Percentiles rank a stretch among this genome's conserved stretches.
Conservation (phyloP, 1,139 yeast genomes). For the Magnusiomyces tetraspermus region DNA sequence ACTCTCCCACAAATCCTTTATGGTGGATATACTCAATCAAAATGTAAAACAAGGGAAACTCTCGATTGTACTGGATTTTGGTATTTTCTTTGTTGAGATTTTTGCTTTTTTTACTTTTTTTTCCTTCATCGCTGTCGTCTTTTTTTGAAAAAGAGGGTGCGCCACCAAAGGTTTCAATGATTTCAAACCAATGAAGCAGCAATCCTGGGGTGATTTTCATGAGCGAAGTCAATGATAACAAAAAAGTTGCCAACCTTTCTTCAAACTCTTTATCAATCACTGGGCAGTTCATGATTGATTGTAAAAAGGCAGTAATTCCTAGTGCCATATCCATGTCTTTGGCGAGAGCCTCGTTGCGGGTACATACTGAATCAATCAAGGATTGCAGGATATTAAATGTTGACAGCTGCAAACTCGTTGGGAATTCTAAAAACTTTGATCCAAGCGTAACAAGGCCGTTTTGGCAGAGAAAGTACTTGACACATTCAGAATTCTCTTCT, state of each 20-base stretch:
- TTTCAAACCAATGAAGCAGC: slow-evolving; percentile 18
- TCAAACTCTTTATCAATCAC: slow-evolving; percentile 16
- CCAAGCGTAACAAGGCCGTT: slow-evolving; percentile 16
- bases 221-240: slow-evolving; percentile 19
- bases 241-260: slow-evolving; percentile 17
- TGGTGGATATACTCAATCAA: slow-evolving; percentile 25
- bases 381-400: slow-evolving; percentile 16
- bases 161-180: slow-evolving; percentile 12
- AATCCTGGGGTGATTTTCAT: slow-evolving; percentile 18
- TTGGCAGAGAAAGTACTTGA: slow-evolving; percentile 19
- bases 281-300: slow-evolving; percentile 14
- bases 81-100: too few species aligned
- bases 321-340: slow-evolving; percentile 16
- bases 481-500: slow-evolving; percentile 13
- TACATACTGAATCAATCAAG: slow-evolving; percentile 15
- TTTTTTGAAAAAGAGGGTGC: slow-evolving; percentile 11
- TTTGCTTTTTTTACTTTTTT: not conserved
- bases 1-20: slow-evolving; percentile 26
- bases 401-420: slow-evolving; percentile 13
- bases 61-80: slow-evolving; percentile 9
- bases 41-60: slow-evolving; percentile 23
- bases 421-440: slow-evolving; percentile 14
- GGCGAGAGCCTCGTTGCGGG: slow-evolving; percentile 13
- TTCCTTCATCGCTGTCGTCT: not conserved
- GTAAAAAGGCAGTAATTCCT: slow-evolving; percentile 18